Percentiles rank a stretch among this genome's conserved stretches.
phyloP scores from a whole-genome alignment of 2,329 filamentous ascomycete species.

The Apiospora saccharicola region DNA sequence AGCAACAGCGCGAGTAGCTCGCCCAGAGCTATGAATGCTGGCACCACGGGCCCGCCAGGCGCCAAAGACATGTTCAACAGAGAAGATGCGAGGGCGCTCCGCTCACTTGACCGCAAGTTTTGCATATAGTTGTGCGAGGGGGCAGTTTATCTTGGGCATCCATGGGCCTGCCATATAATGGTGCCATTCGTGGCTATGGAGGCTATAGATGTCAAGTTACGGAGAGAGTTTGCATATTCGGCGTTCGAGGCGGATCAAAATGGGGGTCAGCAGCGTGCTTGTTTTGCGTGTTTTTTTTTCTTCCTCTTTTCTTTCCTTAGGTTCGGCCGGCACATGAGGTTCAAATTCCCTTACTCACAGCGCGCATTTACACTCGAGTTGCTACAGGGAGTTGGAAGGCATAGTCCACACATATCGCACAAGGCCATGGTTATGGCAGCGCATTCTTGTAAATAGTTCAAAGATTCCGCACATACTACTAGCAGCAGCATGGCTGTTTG shows the following conservation, averaged over 20 bases:
- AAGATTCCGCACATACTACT: conserved; percentile 13
- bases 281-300: background rate
- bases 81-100: conserved; percentile 71
- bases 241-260: conserved; percentile 34
- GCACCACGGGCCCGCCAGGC: conserved; percentile 36
- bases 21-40: conserved; percentile 48
- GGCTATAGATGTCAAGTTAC: background rate
- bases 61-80: conserved; percentile 40
- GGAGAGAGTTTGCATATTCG: conserved; percentile 31
- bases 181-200: background rate
- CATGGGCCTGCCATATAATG: background rate
- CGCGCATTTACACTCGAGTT: conserved; percentile 19
- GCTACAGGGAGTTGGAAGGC: conserved; percentile 18
- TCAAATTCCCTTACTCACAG: background rate
- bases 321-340: conserved; percentile 7
- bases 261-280: conserved; percentile 4
- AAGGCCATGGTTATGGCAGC: conserved; percentile 16
- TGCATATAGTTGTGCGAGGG: conserved; percentile 39
- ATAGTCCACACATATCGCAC: background rate
- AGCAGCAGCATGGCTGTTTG: conserved; percentile 7
- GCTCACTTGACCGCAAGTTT: conserved; percentile 70
- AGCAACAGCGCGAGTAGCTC: conserved; percentile 57
- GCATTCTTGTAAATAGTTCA: conserved; percentile 22
- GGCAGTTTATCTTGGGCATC: background rate
- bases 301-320: background rate